Base-by-base conservation (phyloP, 805 yeast genomes). In the Metschnikowia dekortorum region DNA sequence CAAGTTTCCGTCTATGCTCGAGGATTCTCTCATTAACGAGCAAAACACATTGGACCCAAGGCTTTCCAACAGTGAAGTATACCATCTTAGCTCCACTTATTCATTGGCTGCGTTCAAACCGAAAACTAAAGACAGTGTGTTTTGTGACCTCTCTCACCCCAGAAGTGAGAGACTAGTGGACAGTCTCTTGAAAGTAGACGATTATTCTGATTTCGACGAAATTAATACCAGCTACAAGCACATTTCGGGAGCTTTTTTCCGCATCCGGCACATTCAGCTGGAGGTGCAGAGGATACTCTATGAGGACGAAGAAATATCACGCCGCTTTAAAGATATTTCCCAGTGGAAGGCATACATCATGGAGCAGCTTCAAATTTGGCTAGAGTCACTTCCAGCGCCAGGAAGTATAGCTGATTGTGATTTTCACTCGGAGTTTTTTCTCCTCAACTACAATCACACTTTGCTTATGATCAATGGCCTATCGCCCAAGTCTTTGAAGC, bases 371-470 rank as follows among this genome's bases (percentile, higher is more conserved):
- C 83, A 83, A 36, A 63, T 65, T 7, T 90, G 97, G 97, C 77
- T 83, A 0, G 67, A 75, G 6, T 22, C 16, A 22, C 34, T 31
- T 9, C 48, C 48, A 8, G 43, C 29, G 13, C 34, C 47, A 8
- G 50, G 44, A 45, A 63, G 76, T 47, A 74, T 77, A 50, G 83
- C 83, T 82, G 86, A 87, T 59, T 85, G 94, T 63, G 82, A 82
- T 55, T 90, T 89, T 67, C 85, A 84, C 60, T 62, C 76, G 32
- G 84, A 79, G 48, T 86, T 85, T 60, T 84, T 90, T 64, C 80
- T 77, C 46, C 72, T 90, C 53, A 89, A 89, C 65, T 89, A 85
- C 64, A 77, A 84, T 64, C 96, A 89, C 61, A 80, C 96, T 0
- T 71, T 83, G 48, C 73, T 88, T 22, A 74, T 86, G 60, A 61